Conservation (phyloP, 2,329 filamentous ascomycete genomes). For the Fusarium sp. region DNA sequence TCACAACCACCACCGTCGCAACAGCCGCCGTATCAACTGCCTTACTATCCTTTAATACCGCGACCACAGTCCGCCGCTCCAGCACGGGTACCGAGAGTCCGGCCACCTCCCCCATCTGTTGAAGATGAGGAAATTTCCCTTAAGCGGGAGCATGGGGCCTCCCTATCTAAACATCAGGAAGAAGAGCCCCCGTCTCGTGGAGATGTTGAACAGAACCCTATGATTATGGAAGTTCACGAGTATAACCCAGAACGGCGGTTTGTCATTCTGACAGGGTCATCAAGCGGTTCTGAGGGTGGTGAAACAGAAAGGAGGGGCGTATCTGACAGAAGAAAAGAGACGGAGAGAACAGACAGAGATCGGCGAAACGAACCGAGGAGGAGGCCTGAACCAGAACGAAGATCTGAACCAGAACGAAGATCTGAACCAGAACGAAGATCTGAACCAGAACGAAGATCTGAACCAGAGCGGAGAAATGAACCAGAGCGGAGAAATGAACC, state of each 20-base stretch:
- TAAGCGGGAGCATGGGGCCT: conserved; percentile 68
- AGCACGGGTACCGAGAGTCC: conserved; percentile 49
- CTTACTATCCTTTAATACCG: conserved; percentile 35
- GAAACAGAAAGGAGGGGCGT: conserved; percentile 44
- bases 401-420: conserved; percentile 1
- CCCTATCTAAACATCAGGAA: conserved; percentile 47
- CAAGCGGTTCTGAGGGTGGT: conserved; percentile 44
- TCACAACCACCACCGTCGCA: conserved; percentile 31
- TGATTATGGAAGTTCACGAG: conserved; percentile 74
- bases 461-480: not conserved
- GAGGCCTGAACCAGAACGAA: not conserved
- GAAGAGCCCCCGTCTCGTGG: conserved; percentile 74
- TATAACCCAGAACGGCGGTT: conserved; percentile 75
- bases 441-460: conserved; percentile 41
- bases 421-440: conserved; percentile 41
- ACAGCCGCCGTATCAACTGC: conserved; percentile 34
- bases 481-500: conserved; percentile 11
- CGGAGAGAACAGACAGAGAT: conserved; percentile 6
- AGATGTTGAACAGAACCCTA: conserved; percentile 75
- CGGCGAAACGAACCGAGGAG: conserved; percentile 14
- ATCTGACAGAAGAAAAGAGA: conserved; percentile 16
- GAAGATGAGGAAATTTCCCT: conserved; percentile 77
- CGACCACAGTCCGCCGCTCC: conserved; percentile 33
- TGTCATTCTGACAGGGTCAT: conserved; percentile 65
- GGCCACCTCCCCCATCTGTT: conserved; percentile 73